These are phyloP conservation scores for Castanea mollissima DNA, from an alignment of 306 rosid genomes.

Conservation along the genomic window DNA sequence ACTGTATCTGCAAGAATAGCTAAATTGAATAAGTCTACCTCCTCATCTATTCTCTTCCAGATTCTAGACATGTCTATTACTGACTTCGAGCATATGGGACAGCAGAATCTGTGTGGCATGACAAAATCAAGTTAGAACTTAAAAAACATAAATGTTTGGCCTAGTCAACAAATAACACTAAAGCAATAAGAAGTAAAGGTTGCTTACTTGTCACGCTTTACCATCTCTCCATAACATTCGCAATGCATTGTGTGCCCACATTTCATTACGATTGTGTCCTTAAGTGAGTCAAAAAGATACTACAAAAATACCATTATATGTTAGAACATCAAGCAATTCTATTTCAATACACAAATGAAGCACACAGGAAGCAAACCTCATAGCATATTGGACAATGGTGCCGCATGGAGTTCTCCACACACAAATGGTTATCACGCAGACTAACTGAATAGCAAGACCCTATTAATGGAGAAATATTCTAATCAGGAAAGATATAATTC, in stretches of 20 bases:
- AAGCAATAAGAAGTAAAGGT: neutral
- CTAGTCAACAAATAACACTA: neutral
- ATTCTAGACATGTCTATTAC: constrained; percentile 76
- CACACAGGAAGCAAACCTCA: constrained; percentile 54
- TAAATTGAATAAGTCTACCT: constrained; percentile 51
- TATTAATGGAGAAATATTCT: constrained; percentile 19
- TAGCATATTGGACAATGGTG: constrained; percentile 98
- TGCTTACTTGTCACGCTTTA: constrained; percentile 71
- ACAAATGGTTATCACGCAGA: constrained; percentile 79
- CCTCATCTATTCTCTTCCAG: constrained; percentile 93
- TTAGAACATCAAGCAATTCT: neutral
- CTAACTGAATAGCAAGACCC: constrained; percentile 78
- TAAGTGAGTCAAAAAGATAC: constrained; percentile 89
- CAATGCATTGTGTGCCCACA: constrained; percentile 96
- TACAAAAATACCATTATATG: constrained; percentile 22
- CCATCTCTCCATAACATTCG: constrained; percentile 81
- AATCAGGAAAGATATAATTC: neutral
- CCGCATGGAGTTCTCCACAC: constrained; percentile 95
- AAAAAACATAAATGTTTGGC: neutral
- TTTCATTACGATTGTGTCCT: constrained; percentile 79
- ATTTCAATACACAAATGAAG: neutral
- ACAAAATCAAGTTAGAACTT: constrained; percentile 21
- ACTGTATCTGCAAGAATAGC: neutral
- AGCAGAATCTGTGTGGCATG: constrained; percentile 56
- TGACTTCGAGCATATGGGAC: constrained; percentile 91